These are phyloP conservation scores for Botrytis aclada DNA, from an alignment of 2,329 filamentous ascomycete genomes.

Conservation along the genomic window DNA sequence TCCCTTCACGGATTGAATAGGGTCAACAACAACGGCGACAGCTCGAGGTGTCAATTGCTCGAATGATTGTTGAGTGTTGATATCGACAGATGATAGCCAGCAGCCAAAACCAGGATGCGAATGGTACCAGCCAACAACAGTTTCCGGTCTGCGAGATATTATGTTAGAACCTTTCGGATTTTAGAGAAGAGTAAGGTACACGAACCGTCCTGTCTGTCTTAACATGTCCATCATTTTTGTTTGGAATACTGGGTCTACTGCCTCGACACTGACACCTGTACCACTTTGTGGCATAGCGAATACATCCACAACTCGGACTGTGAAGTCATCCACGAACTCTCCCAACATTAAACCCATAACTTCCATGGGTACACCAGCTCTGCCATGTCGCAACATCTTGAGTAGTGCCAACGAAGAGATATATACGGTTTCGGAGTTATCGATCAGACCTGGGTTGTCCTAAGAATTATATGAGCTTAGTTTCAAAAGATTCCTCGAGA, in stretches of 20 bases:
- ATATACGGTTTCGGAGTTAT: constrained; percentile 99
- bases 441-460: constrained; percentile 90
- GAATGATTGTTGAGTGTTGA: constrained; percentile 99
- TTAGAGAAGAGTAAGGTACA: constrained; percentile 1
- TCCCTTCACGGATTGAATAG: constrained; percentile 98
- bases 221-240: constrained; percentile 99
- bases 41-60: constrained; percentile 96
- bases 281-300: constrained; percentile 99
- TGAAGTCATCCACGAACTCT: constrained; percentile 99
- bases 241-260: constrained; percentile 97
- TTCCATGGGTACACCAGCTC: constrained; percentile 98
- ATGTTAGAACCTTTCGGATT: constrained; percentile 17
- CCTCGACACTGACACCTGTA: constrained; percentile 96
- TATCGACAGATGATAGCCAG: constrained; percentile 98
- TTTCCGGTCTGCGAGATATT: constrained; percentile 68
- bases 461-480: constrained; percentile 40
- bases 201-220: constrained; percentile 85
- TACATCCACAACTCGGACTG: constrained; percentile 94
- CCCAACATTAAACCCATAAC: constrained; percentile 99
- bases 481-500: constrained; percentile 2
- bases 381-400: constrained; percentile 98
- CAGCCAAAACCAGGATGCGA: constrained; percentile 98
- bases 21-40: constrained; percentile 96
- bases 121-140: constrained; percentile 99
- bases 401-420: constrained; percentile 95